Conservation (phyloP, 495 filamentous ascomycete genomes). For the Rusavskia elegans region DNA sequence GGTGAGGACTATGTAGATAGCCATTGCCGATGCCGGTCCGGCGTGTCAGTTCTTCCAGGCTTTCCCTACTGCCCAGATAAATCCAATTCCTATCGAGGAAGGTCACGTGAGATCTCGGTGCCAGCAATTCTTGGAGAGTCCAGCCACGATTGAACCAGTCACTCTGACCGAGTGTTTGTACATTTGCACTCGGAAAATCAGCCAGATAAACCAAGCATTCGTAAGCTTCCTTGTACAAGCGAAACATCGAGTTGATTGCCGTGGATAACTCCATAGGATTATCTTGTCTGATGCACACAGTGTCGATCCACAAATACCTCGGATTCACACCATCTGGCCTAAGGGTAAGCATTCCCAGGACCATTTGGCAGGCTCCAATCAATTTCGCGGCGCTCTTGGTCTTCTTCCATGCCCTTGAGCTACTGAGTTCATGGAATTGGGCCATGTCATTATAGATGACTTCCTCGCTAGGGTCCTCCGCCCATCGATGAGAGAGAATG, state of each 20-base stretch:
- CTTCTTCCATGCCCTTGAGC: background rate
- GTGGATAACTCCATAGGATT: slow-evolving; percentile 3
- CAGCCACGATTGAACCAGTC: slow-evolving; percentile 3
- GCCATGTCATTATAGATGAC: too few relatives aligned
- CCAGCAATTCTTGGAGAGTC: slow-evolving; percentile 5
- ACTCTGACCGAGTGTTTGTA: background rate
- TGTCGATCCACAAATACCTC: slow-evolving; percentile 11
- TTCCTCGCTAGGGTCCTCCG: too few relatives aligned
- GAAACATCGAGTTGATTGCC: slow-evolving; percentile 7
- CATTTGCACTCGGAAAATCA: background rate
- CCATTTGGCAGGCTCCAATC: background rate
- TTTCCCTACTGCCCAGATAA: too few relatives aligned
- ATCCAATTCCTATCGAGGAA: slow-evolving; percentile 5
- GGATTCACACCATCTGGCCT: too few relatives aligned
- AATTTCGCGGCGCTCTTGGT: background rate
- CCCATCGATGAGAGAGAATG: too few relatives aligned
- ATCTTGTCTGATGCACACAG: slow-evolving; percentile 10
- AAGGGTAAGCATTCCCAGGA: too few relatives aligned
- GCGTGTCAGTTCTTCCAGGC: background rate
- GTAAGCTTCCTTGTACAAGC: slow-evolving; percentile 2
- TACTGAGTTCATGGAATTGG: too few relatives aligned
- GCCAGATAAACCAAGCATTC: background rate
- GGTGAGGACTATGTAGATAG: too few relatives aligned
- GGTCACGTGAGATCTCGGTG: background rate
- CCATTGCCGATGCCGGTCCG: background rate